Evolutionary conservation across 495 filamentous ascomycete genomes (phyloP), one percentile per base, ranked within the genome.

Genomic region (Echria macrotheca): DNA sequence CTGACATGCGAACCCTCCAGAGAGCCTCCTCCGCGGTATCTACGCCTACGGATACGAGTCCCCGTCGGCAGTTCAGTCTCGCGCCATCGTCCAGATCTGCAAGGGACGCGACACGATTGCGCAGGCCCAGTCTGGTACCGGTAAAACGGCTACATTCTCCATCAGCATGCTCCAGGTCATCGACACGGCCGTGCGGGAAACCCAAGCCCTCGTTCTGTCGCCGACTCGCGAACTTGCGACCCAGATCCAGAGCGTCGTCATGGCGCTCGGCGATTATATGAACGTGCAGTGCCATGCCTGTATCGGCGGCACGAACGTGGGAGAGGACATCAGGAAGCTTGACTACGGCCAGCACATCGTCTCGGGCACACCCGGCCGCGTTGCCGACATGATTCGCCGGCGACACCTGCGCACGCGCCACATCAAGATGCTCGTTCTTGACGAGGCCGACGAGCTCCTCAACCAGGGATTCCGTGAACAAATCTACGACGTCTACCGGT

Each of bases 401-500:
- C 89, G 91, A 66, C 84, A 91, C 66, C 78, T 98, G 57, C 86
- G 86, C 72, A 97, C 93, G 57, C 85, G 89, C 69, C 76, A 85
- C 68, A 96, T 98, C 84, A 98, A 98, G 86, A 91, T 96, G 79
- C 90, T 98, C 69, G 89, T 98, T 59, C 89, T 98, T 55, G 93
- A 98, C 68, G 93, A 98, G 75, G 93, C 93, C 59, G 93, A 98
- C 70, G 93, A 98, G 78, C 90, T 98, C 79, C 82, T 98, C 35
- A 61, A 91, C 81, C 90, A 91, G 69, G 93, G 93, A 69, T 98
- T 98, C 82, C 89, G 88, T 55, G 94, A 98, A 78, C 93, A 98
- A 78, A 98, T 98, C 75, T 98, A 98, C 78, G 94, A 98, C 68
- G 93, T 98, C 73, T 98, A 95, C 81, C 94, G 94, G 69, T 85